Base-by-base conservation (phyloP, 2,329 filamentous ascomycete genomes). In the Botrytis fabae region DNA sequence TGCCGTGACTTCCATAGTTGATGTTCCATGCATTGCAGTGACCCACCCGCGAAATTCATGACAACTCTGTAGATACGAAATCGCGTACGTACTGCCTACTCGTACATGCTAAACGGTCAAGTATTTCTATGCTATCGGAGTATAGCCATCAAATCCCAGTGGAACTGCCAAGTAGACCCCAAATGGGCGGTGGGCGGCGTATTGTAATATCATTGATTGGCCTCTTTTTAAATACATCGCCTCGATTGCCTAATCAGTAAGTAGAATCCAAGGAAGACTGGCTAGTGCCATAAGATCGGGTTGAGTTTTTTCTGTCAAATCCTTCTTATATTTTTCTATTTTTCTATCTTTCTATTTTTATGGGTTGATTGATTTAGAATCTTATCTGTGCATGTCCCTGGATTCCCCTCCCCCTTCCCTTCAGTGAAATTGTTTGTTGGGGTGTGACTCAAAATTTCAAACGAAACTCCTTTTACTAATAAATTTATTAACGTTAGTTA, bases 401-500 rank as follows among this genome's bases (percentile, higher is more conserved):
- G 60, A 42, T 63, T 28, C 7, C 59, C 22, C 22, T 16, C 2
- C 42, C 42, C 2, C 12, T 51, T 54, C 48, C 48, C 25, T 54
- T 12, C 63, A 38, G 32, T 51, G 32, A 51, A 54, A 66, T 68
- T 57, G 64, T 68, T 57, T 57, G 46, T 20, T 51, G 48, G 46
- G 32, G 32, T 66, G 64, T 66, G 64, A 66, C 64, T 66, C 64
- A 54, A 66, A 20, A 51, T 51, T 54, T 38, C 18, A 66, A 48
- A 65, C 63, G 40, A 64, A 51, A n/a, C 16, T 25, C 28, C 25
- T 28, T 46, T 51, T 51, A 51, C 48, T 51, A 51, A 51, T 51
- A 51, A 51, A 51, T 51, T 51, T 51, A 51, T 51, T 51, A 42
- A 42, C 7, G 38, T 28, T n/a, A 8, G 22, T 9, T 25, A 8